phyloP scores from a whole-genome alignment of 1,284 basidiomycete genomes.

The Naganishia liquefaciens region DNA sequence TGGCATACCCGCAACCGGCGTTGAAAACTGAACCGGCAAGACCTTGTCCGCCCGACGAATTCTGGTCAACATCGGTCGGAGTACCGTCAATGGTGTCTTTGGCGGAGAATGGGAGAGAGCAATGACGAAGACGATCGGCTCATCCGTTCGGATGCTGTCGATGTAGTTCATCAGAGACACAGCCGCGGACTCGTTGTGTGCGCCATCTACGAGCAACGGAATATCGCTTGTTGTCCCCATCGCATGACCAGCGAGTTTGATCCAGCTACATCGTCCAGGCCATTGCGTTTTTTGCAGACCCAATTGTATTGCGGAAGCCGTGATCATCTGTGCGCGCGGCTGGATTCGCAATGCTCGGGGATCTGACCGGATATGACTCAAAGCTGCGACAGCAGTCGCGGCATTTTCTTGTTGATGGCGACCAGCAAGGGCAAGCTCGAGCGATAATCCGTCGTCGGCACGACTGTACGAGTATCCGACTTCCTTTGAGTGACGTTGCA shows the following conservation, averaged over 20 bases:
- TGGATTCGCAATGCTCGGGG: constrained; percentile 47
- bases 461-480: constrained; percentile 11
- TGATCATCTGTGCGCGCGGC: constrained; percentile 53
- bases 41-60: constrained; percentile 51
- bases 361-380: constrained; percentile 64
- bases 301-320: constrained; percentile 56
- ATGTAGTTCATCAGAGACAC: constrained; percentile 71
- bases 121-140: constrained; percentile 65
- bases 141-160: constrained; percentile 42
- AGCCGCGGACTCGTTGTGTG: constrained; percentile 89
- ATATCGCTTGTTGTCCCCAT: constrained; percentile 34
- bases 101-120: constrained; percentile 77
- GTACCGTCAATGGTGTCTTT: constrained; percentile 70
- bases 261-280: constrained; percentile 80
- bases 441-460: constrained; percentile 17
- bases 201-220: constrained; percentile 75
- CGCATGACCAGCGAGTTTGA: constrained; percentile 36
- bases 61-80: constrained; percentile 63
- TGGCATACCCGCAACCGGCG: constrained; percentile 82
- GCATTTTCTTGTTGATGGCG: constrained; percentile 81
- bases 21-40: constrained; percentile 64
- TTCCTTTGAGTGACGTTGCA: constrained; percentile 52
- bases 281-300: constrained; percentile 69
- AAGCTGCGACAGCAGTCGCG: constrained; percentile 66
- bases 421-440: constrained; percentile 65